These are phyloP conservation scores for Solanum arcanum DNA, from an alignment of 257 asterid species.

Conservation along the genomic window DNA sequence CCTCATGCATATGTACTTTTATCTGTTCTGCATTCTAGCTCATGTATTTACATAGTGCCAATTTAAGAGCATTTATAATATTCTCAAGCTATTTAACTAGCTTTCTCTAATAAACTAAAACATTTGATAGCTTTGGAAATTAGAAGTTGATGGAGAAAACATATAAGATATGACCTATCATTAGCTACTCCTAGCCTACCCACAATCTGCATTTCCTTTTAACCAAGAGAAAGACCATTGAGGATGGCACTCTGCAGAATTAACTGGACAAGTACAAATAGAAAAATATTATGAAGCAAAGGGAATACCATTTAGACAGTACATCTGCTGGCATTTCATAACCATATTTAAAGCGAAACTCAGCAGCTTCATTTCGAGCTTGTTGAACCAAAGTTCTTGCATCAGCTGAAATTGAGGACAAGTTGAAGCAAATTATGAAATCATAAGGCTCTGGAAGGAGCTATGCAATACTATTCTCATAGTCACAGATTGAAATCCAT, in stretches of 20 bases:
- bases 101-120: background rate
- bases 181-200: background rate
- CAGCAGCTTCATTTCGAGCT: constrained; percentile 98
- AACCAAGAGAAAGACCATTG: background rate
- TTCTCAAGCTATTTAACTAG: background rate
- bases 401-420: constrained; percentile 47
- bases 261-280: background rate
- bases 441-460: background rate
- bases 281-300: background rate
- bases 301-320: constrained; percentile 73
- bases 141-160: background rate
- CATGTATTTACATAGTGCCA: background rate
- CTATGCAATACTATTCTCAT: background rate
- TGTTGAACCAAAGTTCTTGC: constrained; percentile 96
- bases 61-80: background rate
- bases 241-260: too few species aligned
- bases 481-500: background rate
- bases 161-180: background rate
- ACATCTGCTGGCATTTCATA: constrained; percentile 94
- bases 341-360: constrained; percentile 79
- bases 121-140: background rate
- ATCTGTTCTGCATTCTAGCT: background rate
- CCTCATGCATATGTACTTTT: background rate
- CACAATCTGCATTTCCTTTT: background rate
- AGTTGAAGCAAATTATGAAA: background rate